These are phyloP conservation scores for Barnettozyma siamensis DNA, from an alignment of 805 yeast genomes.

Conservation along the genomic window DNA sequence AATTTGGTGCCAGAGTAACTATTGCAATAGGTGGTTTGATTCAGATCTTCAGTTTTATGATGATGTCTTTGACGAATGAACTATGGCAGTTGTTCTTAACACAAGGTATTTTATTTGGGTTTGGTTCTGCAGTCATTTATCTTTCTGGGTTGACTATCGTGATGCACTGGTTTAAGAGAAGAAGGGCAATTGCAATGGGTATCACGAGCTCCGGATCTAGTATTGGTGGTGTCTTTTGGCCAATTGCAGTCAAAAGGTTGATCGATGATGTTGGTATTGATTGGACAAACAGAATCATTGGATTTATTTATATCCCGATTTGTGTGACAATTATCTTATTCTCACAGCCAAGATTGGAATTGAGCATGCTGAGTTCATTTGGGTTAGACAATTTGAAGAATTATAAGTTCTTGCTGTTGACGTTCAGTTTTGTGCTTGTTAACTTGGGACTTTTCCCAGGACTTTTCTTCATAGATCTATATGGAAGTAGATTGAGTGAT, in stretches of 20 bases:
- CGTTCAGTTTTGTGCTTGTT: slow-evolving; percentile 3
- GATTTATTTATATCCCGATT: slow-evolving; percentile 17
- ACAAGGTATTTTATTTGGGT: slow-evolving; percentile 46
- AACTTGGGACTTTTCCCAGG: slow-evolving; percentile 33
- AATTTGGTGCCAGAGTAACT: slow-evolving; percentile 36
- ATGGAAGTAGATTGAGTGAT: slow-evolving; percentile 7
- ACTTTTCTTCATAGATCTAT: slow-evolving; percentile 16
- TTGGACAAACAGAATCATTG: slow-evolving; percentile 41
- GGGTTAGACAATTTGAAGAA: slow-evolving; percentile 9
- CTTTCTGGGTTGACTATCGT: slow-evolving; percentile 39
- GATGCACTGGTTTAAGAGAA: slow-evolving; percentile 44
- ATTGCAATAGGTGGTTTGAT: slow-evolving; percentile 38
- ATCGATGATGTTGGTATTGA: slow-evolving; percentile 37
- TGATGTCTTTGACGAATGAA: slow-evolving; percentile 33
- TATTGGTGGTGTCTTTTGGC: slow-evolving; percentile 45
- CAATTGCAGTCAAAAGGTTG: slow-evolving; percentile 37
- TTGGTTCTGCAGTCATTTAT: slow-evolving; percentile 40
- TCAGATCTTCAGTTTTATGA: slow-evolving; percentile 38
- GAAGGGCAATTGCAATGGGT: slow-evolving; percentile 43
- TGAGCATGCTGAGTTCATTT: slow-evolving; percentile 20
- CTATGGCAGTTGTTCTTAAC: slow-evolving; percentile 39
- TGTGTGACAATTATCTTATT: slow-evolving; percentile 28
- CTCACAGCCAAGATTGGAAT: slow-evolving; percentile 26
- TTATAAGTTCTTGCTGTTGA: slow-evolving; percentile 8
- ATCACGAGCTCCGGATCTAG: slow-evolving; percentile 44